These are phyloP conservation scores for Wickerhamomyces tratensis DNA, from an alignment of 805 yeast species.

Conservation along the genomic window DNA sequence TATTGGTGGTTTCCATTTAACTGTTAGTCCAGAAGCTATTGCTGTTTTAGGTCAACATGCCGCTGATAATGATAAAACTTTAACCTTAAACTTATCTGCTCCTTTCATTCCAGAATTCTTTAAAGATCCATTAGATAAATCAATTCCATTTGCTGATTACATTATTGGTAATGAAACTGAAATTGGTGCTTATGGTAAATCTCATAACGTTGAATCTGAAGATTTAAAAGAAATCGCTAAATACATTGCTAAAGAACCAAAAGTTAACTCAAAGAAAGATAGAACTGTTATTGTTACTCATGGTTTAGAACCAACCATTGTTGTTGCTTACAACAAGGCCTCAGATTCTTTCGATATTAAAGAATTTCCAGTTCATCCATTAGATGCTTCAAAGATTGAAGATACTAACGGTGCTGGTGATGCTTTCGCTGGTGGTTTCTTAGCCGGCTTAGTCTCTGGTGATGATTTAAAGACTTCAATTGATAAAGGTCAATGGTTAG, in stretches of 20 bases:
- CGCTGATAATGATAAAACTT: slow-evolving; percentile 66
- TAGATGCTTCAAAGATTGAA: slow-evolving; percentile 55
- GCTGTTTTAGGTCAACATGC: slow-evolving; percentile 87
- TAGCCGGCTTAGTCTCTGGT: slow-evolving; percentile 78
- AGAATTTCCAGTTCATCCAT: slow-evolving; percentile 60
- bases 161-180: slow-evolving; percentile 95
- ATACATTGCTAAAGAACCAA: slow-evolving; percentile 69
- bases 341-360: slow-evolving; percentile 36
- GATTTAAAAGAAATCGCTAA: slow-evolving; percentile 76
- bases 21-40: slow-evolving; percentile 95
- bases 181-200: slow-evolving; percentile 88
- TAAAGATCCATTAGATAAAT: slow-evolving; percentile 78
- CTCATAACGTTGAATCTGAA: slow-evolving; percentile 52
- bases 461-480: slow-evolving; percentile 51
- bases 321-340: slow-evolving; percentile 47
- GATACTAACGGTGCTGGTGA: slow-evolving; percentile 99
- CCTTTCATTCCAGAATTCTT: slow-evolving; percentile 95
- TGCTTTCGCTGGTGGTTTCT: slow-evolving; percentile 94
- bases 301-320: slow-evolving; percentile 85
- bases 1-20: slow-evolving; percentile 98
- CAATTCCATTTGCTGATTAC: slow-evolving; percentile 81
- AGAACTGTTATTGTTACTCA: slow-evolving; percentile 94
- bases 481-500: slow-evolving; percentile 95
- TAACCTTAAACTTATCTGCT: slow-evolving; percentile 84
- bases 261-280: slow-evolving; percentile 53